phyloP scores from a whole-genome alignment of 2,329 filamentous ascomycete species.

The Chaetomium olivaceum region DNA sequence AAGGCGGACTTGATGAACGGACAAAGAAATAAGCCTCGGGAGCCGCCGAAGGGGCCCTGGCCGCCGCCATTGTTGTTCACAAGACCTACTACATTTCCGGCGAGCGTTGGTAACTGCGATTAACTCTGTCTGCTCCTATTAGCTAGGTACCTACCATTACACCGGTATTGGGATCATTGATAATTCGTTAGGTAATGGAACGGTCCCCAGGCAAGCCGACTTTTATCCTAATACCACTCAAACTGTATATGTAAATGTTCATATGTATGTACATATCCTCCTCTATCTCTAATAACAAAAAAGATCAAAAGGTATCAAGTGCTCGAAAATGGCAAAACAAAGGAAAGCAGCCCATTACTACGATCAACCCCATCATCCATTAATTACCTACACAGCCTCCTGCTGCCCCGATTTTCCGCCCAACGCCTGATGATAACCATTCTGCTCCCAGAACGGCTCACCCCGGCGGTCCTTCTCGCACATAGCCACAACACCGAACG shows the following conservation, averaged over 20 bases:
- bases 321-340: neutral
- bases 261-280: neutral
- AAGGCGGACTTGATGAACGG: neutral
- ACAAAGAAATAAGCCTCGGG: neutral
- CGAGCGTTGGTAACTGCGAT: too few relatives aligned
- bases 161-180: too few relatives aligned
- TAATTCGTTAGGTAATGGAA: too few relatives aligned
- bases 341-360: neutral
- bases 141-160: too few relatives aligned
- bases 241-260: neutral
- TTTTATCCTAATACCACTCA: neutral
- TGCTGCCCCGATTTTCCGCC: neutral
- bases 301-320: neutral
- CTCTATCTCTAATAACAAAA: neutral
- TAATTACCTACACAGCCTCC: neutral
- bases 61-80: neutral
- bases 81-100: too few relatives aligned
- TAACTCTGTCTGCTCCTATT: too few relatives aligned
- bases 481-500: conserved; percentile 35
- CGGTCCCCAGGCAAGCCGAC: neutral
- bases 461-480: conserved; percentile 27
- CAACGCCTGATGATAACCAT: conserved; percentile 32
- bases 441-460: conserved; percentile 30
- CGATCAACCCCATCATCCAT: neutral
- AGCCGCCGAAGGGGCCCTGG: neutral